These are phyloP conservation scores for Fusarium sp. DNA, from an alignment of 2,329 filamentous ascomycete genomes.

Conservation along the genomic window DNA sequence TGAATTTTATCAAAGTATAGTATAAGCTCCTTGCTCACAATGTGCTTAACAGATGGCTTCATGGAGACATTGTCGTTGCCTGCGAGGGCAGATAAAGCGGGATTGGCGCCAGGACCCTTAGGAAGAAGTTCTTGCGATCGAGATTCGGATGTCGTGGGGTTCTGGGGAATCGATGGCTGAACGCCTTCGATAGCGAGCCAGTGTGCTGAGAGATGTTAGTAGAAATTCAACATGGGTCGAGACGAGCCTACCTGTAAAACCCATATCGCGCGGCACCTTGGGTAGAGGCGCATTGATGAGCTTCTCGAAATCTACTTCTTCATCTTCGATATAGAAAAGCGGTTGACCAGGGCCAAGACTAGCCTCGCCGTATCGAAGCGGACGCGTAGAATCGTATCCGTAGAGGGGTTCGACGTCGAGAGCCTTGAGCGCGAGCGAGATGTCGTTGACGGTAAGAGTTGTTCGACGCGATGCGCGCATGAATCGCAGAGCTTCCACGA, in stretches of 20 bases:
- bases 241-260: conserved; percentile 78
- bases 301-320: conserved; percentile 99
- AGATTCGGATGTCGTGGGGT: conserved; percentile 87
- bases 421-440: conserved; percentile 84
- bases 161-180: conserved; percentile 95
- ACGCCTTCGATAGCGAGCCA: conserved; percentile 98
- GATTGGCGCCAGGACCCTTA: conserved; percentile 89
- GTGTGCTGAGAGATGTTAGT: conserved; percentile 70
- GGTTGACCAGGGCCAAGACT: conserved; percentile 93
- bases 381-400: conserved; percentile 92
- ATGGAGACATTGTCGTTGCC: conserved; percentile 86
- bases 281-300: conserved; percentile 95
- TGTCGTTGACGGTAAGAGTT: conserved; percentile 87
- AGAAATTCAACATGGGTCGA: neutral
- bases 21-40: conserved; percentile 94
- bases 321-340: conserved; percentile 96
- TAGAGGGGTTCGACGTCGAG: conserved; percentile 96
- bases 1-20: conserved; percentile 98
- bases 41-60: conserved; percentile 93
- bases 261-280: conserved; percentile 92
- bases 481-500: conserved; percentile 93
- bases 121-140: conserved; percentile 86
- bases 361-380: conserved; percentile 91
- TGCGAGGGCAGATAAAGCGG: conserved; percentile 81
- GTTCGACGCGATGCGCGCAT: conserved; percentile 94